A percentile compares a stretch with the other conserved stretches of the same genome.
phyloP scores from a whole-genome alignment of 257 asterid genomes.

The Coffea canephora region DNA sequence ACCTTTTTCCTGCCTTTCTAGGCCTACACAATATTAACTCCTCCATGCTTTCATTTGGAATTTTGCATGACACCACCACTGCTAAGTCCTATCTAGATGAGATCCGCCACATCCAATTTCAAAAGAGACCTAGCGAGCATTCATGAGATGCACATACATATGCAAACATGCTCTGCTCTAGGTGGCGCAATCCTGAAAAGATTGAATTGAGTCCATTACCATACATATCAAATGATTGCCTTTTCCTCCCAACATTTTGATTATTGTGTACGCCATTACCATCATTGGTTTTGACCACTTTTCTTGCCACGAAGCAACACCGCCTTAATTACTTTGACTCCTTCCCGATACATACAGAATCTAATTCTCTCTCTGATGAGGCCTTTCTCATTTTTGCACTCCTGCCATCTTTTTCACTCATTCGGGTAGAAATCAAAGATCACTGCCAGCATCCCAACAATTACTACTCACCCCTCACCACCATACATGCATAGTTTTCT shows the following conservation, averaged over 20 bases:
- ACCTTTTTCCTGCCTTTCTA: not conserved
- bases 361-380: no score
- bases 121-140: not conserved
- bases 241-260: conserved; percentile 14
- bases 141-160: not conserved
- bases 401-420: not conserved
- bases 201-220: not conserved
- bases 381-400: not conserved
- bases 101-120: not conserved
- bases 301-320: not conserved
- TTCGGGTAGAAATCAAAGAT: conserved; percentile 4
- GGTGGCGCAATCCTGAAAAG: not conserved
- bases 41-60: not conserved
- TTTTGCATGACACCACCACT: conserved; percentile 10
- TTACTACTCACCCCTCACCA: not conserved
- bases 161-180: not conserved
- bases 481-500: not conserved
- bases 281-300: conserved; percentile 26
- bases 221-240: not conserved
- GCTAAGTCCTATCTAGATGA: not conserved
- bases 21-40: not conserved
- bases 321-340: not conserved
- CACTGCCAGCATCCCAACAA: not conserved
- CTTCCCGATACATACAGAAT: no score
- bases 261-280: not conserved